A percentile compares a stretch with the other conserved stretches of the same genome.
phyloP scores from a whole-genome alignment of 768 basidiomycete species.

The Melanogaster broomeanus region DNA sequence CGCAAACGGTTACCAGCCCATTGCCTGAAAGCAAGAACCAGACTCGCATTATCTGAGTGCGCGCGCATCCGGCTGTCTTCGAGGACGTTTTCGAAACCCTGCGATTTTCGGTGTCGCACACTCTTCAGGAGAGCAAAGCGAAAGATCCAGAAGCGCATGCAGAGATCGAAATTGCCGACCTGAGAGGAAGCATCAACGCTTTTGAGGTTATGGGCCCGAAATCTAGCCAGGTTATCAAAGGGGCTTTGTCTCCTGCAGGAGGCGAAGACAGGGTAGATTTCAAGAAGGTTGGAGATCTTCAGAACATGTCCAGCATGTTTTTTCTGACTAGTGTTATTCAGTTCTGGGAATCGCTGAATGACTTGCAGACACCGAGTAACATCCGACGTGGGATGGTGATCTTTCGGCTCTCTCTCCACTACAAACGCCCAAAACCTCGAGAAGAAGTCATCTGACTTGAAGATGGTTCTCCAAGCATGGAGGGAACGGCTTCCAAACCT shows the following conservation, averaged over 20 bases:
- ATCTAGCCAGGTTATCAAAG: slow-evolving; percentile 71
- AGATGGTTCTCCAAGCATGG: slow-evolving; percentile 96
- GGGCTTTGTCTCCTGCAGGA: slow-evolving; percentile 53
- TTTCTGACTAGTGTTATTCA: slow-evolving; percentile 9
- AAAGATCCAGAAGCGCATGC: slow-evolving; percentile 19
- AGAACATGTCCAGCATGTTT: not conserved
- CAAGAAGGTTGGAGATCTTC: slow-evolving; percentile 45
- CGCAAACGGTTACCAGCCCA: slow-evolving; percentile 25
- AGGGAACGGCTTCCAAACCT: slow-evolving; percentile 93
- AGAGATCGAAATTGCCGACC: slow-evolving; percentile 67
- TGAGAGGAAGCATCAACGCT: slow-evolving; percentile 69
- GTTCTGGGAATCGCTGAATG: slow-evolving; percentile 59
- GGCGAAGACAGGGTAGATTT: slow-evolving; percentile 57
- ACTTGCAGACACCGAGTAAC: slow-evolving; percentile 64
- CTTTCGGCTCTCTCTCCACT: slow-evolving; percentile 74
- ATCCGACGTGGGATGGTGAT: slow-evolving; percentile 75
- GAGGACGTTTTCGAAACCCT: slow-evolving; percentile 58
- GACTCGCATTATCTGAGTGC: slow-evolving; percentile 66
- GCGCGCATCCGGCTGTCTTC: slow-evolving; percentile 75
- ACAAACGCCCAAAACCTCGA: slow-evolving; percentile 90
- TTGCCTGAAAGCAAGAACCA: slow-evolving; percentile 4
- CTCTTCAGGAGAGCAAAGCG: slow-evolving; percentile 40
- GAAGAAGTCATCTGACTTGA: slow-evolving; percentile 92
- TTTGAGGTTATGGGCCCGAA: slow-evolving; percentile 93
- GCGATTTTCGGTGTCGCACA: slow-evolving; percentile 48